Evolutionary conservation across 352 stramenopile genomes (phyloP).

Genomic region (Phytophthora tentaculata): DNA sequence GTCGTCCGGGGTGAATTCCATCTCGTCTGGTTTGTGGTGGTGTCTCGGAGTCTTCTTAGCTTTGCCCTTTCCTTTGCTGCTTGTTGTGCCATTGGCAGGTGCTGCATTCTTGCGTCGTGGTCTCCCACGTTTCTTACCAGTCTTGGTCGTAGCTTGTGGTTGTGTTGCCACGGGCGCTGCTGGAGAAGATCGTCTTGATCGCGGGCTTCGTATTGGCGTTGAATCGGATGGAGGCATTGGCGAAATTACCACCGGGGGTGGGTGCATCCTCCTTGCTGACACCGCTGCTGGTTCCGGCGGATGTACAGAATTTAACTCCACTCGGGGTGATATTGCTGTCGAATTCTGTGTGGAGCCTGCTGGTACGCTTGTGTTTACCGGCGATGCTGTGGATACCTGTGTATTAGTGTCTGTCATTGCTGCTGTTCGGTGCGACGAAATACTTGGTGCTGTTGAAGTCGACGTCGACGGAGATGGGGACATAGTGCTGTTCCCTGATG

Average conservation of each 20-base stretch:
- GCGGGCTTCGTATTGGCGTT: conserved; percentile 8
- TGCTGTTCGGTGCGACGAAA: neutral
- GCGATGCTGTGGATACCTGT: neutral
- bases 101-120: conserved; percentile 10
- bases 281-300: neutral
- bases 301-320: conserved; percentile 6
- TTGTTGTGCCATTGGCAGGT: conserved; percentile 7
- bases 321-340: conserved; percentile 4
- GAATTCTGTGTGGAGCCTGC: neutral
- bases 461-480: neutral
- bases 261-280: conserved; percentile 2
- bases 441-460: neutral
- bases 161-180: neutral
- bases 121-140: conserved; percentile 42
- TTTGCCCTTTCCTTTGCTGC: conserved; percentile 28
- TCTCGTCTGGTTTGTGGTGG: conserved; percentile 3
- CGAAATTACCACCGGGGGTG: conserved; percentile 4
- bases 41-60: conserved; percentile 16
- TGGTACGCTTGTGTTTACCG: conserved; percentile 2
- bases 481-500: neutral
- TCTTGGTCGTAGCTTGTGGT: conserved; percentile 12
- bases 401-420: neutral
- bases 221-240: neutral
- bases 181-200: conserved; percentile 6
- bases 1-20: conserved; percentile 11